phyloP scores from a whole-genome alignment of 352 stramenopile species.

The Globisporangium yorkense region DNA sequence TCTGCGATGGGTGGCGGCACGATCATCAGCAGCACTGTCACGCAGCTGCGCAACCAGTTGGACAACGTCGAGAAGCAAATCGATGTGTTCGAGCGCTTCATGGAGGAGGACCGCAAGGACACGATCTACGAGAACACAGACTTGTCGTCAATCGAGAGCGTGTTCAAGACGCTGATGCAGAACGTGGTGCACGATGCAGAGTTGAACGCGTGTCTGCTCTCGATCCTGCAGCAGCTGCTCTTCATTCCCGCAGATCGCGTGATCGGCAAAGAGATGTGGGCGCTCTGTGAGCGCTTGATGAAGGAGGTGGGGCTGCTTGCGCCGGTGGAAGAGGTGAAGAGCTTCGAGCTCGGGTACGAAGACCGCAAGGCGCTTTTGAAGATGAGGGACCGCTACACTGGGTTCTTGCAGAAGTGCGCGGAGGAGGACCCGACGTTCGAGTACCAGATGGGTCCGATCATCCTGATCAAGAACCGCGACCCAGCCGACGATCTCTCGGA shows the following conservation, averaged over 20 bases:
- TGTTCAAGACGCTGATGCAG: constrained; percentile 54
- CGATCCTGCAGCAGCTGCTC: constrained; percentile 79
- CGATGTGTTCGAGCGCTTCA: constrained; percentile 84
- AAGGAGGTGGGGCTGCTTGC: constrained; percentile 73
- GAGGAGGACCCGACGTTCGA: constrained; percentile 64
- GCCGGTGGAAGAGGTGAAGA: constrained; percentile 75
- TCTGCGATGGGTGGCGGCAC: constrained; percentile 16
- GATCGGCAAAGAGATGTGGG: constrained; percentile 86
- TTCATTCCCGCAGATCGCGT: constrained; percentile 78
- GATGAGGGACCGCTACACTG: constrained; percentile 70
- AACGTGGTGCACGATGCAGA: constrained; percentile 56
- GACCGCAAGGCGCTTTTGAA: constrained; percentile 73
- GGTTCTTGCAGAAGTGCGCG: constrained; percentile 62
- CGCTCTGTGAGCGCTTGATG: constrained; percentile 66
- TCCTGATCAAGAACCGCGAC: constrained; percentile 72
- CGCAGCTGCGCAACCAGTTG: constrained; percentile 71
- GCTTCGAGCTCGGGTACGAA: constrained; percentile 75
- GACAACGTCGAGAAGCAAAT: constrained; percentile 89
- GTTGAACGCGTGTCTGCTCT: constrained; percentile 65
- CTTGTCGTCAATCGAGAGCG: constrained; percentile 59
- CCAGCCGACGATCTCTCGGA: constrained; percentile 55
- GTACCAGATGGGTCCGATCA: constrained; percentile 67
- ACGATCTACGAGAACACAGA: constrained; percentile 82
- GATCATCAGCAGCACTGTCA: constrained; percentile 68
- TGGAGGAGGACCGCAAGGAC: constrained; percentile 84